Conservation (phyloP, 1,284 basidiomycete species). For the Pterula multifida region DNA sequence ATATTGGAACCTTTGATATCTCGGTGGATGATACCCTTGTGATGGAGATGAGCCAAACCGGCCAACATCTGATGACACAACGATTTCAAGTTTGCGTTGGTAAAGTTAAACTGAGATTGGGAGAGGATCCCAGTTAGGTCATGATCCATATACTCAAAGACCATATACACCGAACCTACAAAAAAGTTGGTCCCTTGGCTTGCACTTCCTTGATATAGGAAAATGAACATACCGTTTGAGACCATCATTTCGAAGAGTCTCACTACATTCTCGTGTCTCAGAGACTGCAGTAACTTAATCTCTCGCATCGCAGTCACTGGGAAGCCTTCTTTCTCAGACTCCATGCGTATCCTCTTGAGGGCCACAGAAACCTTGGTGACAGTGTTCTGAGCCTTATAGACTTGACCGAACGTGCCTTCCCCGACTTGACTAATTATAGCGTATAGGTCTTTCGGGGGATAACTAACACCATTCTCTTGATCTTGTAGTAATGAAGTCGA, state of each 20-base stretch:
- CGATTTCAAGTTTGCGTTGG: constrained; percentile 85
- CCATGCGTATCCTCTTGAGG: constrained; percentile 96
- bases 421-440: constrained; percentile 89
- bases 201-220: too few species aligned
- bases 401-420: constrained; percentile 98
- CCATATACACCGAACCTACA: constrained; percentile 93
- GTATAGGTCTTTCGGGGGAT: constrained; percentile 55
- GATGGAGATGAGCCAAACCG: constrained; percentile 90
- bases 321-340: constrained; percentile 94
- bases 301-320: constrained; percentile 98
- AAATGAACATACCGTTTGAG: constrained; percentile 65
- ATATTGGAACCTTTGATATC: constrained; percentile 99
- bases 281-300: constrained; percentile 91
- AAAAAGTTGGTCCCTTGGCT: constrained; percentile 10
- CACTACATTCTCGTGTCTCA: constrained; percentile 86
- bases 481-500: constrained; percentile 8
- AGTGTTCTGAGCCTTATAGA: constrained; percentile 91
- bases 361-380: constrained; percentile 73
- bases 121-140: constrained; percentile 93
- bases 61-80: constrained; percentile 90
- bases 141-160: constrained; percentile 99
- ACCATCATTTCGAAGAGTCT: constrained; percentile 97
- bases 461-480: constrained; percentile 8
- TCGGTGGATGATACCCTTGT: constrained; percentile 90
- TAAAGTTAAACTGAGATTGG: constrained; percentile 80